Base-by-base conservation (phyloP, 192 early-diverging fungal genomes). In the Linnemannia elongata region DNA sequence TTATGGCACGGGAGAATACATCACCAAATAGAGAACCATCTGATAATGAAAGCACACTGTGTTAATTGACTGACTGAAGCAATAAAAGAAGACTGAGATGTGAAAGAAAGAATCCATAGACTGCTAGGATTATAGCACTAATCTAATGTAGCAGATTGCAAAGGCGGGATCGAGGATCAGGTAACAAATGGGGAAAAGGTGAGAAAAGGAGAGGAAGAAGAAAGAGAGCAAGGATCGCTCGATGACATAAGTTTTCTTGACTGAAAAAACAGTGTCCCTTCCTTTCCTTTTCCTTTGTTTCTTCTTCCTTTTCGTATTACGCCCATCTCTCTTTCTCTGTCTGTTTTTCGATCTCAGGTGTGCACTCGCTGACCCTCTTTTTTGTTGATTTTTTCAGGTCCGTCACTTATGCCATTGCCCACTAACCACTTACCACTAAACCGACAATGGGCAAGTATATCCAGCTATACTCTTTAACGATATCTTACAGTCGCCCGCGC, bases 1-100 rank as follows among this genome's bases (percentile, higher is more conserved):
- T 66, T 66, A 15, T 66, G 60, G 60, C 60, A 66, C 60, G 60
- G 60, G 60, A 66, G 60, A 66, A 66, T 30, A 33, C 60, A 66
- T 33, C 10, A 66, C 60, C 60, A 66, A 66, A 15, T 27, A n/a
- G 55, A 9, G 55, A 27, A 35, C 30, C 12, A 66, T 66, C 60
- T 33, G 60, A 66, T 66, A 66, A 66, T 57, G 49, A 52, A 52
- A 1, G 13, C 13, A 45, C 44, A 45, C 9, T 45, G 0, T 45
- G 44, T 15, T 4, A 49, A 18, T 45, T 45, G 44, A 27, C 5
- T n/a, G 24, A 63, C n/a, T 63, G 60, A 57, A 57, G 18, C 0
- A n/a, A 57, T 60, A 18, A 33, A 66, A 63, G 12, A 13, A 33
- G 30, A 4, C 15, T 13, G 12, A 30, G 60, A 66, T 35, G 12